Evolutionary conservation across 805 yeast species (phyloP), one percentile per base, ranked within the genome.

Genomic region (Suhomyces prunicola): DNA sequence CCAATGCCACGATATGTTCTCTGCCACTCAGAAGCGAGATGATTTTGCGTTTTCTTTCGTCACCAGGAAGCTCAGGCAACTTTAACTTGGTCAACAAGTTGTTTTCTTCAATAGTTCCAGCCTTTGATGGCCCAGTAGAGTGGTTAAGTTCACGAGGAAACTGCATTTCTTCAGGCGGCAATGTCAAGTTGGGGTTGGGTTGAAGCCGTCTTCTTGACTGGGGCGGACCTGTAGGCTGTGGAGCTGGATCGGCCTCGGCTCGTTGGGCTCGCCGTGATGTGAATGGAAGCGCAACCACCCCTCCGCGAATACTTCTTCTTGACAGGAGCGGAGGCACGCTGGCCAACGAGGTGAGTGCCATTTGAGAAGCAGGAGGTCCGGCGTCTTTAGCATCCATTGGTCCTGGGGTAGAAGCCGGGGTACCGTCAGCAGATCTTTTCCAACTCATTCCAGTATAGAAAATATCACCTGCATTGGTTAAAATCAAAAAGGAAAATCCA

Each of bases 401-500:
- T 5, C 72, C 75, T 0, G 76, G 76, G 13, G 70, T 54, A 29
- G 63, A 53, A 9, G 13, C 29, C 9, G 51, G 50, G 29, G 58
- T 42, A 26, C 49, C 48, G 4, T 57, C 39, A 10, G 42, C 24
- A 17, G 23, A 4, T 22, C 54, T 51, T 46, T 60, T 61, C 67
- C 72, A 69, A 42, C 56, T 53, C 8, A 58, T 50, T 0, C 87
- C 90, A 5, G 87, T 80, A 31, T 74, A 74, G 64, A 74, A 86
- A 5, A 87, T 62, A 5, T 77, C 70, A 0, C 92, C 91, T 0
- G 74, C 65, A 27, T 74, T 73, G 0, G 87, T 79, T 35, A 87
- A 68, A 2, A 87, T 69, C 48, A 83, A 83, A 55, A 85, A 82
- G 4, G 85, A 78, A 60, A 77, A 86, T 1, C 93, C 93, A 29